Percentiles rank a stretch among this genome's conserved stretches.
Conservation (phyloP, 2,329 filamentous ascomycete species). For the Cladophialophora yegresii region DNA sequence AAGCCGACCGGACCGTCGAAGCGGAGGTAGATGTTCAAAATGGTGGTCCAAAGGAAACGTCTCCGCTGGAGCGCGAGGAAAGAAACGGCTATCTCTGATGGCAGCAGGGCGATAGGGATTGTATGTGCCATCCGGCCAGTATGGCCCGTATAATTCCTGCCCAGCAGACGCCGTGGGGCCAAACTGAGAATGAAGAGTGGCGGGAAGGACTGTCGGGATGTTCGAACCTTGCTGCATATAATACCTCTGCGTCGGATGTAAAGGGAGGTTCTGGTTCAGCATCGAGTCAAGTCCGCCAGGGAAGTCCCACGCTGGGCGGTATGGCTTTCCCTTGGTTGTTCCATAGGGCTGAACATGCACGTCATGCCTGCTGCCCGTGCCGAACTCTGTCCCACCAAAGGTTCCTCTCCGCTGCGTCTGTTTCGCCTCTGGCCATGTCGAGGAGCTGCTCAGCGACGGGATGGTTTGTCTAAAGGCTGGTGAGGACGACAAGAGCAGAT, state of each 20-base stretch:
- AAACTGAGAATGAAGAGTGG: constrained; percentile 58
- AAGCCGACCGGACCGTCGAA: constrained; percentile 17
- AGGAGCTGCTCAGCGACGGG: constrained; percentile 9
- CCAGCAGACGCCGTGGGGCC: constrained; percentile 62
- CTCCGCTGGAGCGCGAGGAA: constrained; percentile 32
- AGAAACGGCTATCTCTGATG: constrained; percentile 55
- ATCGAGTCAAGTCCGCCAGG: constrained; percentile 60
- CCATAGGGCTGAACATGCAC: constrained; percentile 19
- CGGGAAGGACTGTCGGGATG: constrained; percentile 61
- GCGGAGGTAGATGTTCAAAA: constrained; percentile 17
- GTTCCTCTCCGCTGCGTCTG: constrained; percentile 15
- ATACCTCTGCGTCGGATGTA: constrained; percentile 45
- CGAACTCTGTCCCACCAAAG: constrained; percentile 9
- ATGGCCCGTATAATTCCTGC: constrained; percentile 60
- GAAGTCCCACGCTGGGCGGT: constrained; percentile 36
- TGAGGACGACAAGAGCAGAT: constrained; percentile 71
- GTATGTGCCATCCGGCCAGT: constrained; percentile 65
- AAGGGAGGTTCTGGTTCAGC: constrained; percentile 58
- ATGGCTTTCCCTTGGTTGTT: constrained; percentile 16
- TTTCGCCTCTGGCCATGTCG: constrained; percentile 42
- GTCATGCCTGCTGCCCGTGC: constrained; percentile 23
- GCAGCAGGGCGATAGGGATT: constrained; percentile 62
- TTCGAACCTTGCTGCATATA: constrained; percentile 52
- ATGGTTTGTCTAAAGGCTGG: constrained; percentile 36
- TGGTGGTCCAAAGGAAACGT: constrained; percentile 32